Conservation (phyloP, 106 monocot species). For the Acorus calamus region DNA sequence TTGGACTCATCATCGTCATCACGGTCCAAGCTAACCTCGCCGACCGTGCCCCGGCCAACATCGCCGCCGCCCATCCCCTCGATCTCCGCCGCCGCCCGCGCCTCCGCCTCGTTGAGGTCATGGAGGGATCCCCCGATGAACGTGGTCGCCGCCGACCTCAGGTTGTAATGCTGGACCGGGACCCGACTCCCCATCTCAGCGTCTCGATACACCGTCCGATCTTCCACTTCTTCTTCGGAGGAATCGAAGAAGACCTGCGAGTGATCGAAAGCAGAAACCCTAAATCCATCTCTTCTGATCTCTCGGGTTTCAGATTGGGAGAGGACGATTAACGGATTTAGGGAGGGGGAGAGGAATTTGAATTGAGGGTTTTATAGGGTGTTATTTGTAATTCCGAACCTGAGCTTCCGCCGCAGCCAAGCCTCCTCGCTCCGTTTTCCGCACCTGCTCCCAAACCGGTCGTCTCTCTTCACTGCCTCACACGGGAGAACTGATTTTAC, state of each 20-base stretch:
- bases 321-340: neutral
- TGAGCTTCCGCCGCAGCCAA: slow-evolving; percentile 9
- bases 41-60: slow-evolving; percentile 40
- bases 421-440: slow-evolving; percentile 3
- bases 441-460: slow-evolving; percentile 9
- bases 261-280: slow-evolving; percentile 11
- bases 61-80: slow-evolving; percentile 76
- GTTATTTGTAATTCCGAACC: slow-evolving; percentile 11
- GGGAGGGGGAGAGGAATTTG: neutral
- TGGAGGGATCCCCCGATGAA: slow-evolving; percentile 53
- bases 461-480: no score
- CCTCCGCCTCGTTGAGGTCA: slow-evolving; percentile 68
- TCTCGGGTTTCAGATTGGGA: neutral
- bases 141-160: slow-evolving; percentile 23
- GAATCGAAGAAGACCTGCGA: slow-evolving; percentile 1
- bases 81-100: slow-evolving; percentile 31
- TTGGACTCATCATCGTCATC: slow-evolving; percentile 58
- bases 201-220: neutral
- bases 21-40: slow-evolving; percentile 57
- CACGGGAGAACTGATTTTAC: no score
- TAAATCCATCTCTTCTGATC: slow-evolving; percentile 2
- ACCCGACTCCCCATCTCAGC: slow-evolving; percentile 44
- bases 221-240: neutral
- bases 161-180: slow-evolving; percentile 44
- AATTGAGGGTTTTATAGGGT: neutral